Conservation (phyloP, 495 filamentous ascomycete species). For the Talaromyces stipitatus region DNA sequence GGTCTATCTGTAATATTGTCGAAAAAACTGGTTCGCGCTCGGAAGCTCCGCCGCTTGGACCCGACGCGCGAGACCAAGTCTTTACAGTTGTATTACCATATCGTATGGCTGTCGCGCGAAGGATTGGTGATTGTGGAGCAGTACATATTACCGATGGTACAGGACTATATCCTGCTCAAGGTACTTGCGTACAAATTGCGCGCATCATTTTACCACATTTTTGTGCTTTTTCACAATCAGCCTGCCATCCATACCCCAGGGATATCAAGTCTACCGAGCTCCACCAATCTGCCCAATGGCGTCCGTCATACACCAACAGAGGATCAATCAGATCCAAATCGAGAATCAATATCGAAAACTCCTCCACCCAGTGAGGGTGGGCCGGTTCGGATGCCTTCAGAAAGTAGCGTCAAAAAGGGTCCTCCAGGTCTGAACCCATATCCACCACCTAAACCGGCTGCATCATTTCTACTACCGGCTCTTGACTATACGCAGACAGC, state of each 20-base stretch:
- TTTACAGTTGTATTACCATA: constrained; percentile 77
- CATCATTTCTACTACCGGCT: constrained; percentile 65
- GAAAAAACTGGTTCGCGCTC: constrained; percentile 72
- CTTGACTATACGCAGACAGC: constrained; percentile 79
- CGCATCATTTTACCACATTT: constrained; percentile 93
- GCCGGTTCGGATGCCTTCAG: constrained; percentile 27
- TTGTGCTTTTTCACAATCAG: constrained; percentile 89
- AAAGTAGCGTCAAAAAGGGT: constrained; percentile 22
- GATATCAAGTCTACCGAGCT: constrained; percentile 23
- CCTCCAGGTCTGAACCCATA: constrained; percentile 38
- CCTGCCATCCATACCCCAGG: constrained; percentile 45
- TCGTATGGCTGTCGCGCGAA: constrained; percentile 92
- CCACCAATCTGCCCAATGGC: constrained; percentile 14
- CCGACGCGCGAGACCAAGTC: constrained; percentile 71
- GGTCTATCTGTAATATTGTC: constrained; percentile 86
- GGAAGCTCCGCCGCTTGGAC: constrained; percentile 77
- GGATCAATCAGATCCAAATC: constrained; percentile 10
- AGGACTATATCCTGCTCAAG: constrained; percentile 63
- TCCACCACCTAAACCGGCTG: constrained; percentile 41
- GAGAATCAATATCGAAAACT: constrained; percentile 17
- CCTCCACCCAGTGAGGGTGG: constrained; percentile 41
- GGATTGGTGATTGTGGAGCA: constrained; percentile 80
- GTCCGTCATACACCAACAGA: not conserved
- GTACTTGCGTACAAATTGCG: constrained; percentile 87
- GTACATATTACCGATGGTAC: constrained; percentile 74